Conservation (phyloP, 176 grass and related monocot species). For the Cymbopogon citratus region DNA sequence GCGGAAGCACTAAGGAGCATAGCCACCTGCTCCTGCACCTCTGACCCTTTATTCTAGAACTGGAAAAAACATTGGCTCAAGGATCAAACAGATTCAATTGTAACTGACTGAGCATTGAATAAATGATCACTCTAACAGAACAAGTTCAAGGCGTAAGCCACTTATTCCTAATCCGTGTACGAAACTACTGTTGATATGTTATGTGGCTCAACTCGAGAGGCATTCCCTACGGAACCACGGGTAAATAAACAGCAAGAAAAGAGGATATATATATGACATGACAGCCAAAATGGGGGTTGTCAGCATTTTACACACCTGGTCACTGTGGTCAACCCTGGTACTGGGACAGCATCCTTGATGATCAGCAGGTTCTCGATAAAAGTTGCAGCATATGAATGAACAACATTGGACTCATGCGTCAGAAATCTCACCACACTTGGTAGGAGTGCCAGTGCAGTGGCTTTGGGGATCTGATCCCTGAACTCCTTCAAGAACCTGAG, state of each 20-base stretch:
- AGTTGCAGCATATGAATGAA: constrained; percentile 90
- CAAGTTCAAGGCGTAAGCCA: not conserved
- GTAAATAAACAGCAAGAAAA: not conserved
- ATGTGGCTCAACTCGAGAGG: not conserved
- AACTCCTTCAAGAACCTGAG: constrained; percentile 97
- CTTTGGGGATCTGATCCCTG: constrained; percentile 80
- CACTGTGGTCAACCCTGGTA: constrained; percentile 46
- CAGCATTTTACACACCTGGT: not conserved
- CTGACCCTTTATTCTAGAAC: not conserved
- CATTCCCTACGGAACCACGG: not conserved
- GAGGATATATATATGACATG: not conserved
- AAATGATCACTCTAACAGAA: not conserved
- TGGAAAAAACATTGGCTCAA: not conserved
- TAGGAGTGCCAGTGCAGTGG: constrained; percentile 48
- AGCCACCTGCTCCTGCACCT: not conserved
- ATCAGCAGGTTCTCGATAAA: constrained; percentile 84
- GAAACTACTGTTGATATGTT: not conserved
- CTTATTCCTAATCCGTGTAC: not conserved
- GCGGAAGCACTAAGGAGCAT: no score
- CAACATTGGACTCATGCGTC: constrained; percentile 80
- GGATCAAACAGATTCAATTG: not conserved
- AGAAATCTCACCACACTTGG: constrained; percentile 71
- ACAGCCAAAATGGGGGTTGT: not conserved
- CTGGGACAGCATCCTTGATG: constrained; percentile 50
- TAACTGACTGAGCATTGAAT: not conserved